phyloP scores from a whole-genome alignment of 1,284 basidiomycete genomes.

The Gymnopus androsaceus region DNA sequence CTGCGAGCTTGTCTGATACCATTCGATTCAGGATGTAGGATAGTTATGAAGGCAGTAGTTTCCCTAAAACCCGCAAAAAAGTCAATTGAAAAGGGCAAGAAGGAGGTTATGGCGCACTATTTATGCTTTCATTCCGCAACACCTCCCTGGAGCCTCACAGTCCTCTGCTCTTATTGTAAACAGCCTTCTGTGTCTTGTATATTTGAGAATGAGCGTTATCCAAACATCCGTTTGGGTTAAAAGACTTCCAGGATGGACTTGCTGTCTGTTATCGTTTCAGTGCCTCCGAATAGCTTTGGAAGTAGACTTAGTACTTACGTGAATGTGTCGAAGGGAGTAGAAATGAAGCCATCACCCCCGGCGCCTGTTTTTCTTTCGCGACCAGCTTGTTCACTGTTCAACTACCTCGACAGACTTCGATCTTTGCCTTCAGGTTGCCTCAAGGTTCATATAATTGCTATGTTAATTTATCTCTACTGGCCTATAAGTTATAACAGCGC shows the following conservation, averaged over 20 bases:
- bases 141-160: constrained; percentile 61
- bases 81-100: neutral
- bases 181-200: constrained; percentile 66
- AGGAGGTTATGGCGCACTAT: constrained; percentile 61
- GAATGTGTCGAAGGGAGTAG: too few relatives aligned
- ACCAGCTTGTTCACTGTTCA: too few relatives aligned
- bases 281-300: neutral
- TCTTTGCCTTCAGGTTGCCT: too few relatives aligned
- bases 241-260: constrained; percentile 67
- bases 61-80: constrained; percentile 43
- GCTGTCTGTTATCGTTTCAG: constrained; percentile 51
- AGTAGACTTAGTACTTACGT: too few relatives aligned
- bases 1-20: constrained; percentile 61
- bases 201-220: constrained; percentile 68
- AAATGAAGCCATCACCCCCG: too few relatives aligned
- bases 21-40: constrained; percentile 57
- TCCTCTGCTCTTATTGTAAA: constrained; percentile 70
- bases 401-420: too few relatives aligned
- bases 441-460: too few relatives aligned
- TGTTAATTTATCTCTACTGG: too few relatives aligned
- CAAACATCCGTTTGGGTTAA: constrained; percentile 64
- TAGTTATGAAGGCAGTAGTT: constrained; percentile 59
- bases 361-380: too few relatives aligned
- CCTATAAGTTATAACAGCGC: too few relatives aligned
- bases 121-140: constrained; percentile 73